phyloP scores from a whole-genome alignment of 768 basidiomycete species.

The Pleurotus platypus region DNA sequence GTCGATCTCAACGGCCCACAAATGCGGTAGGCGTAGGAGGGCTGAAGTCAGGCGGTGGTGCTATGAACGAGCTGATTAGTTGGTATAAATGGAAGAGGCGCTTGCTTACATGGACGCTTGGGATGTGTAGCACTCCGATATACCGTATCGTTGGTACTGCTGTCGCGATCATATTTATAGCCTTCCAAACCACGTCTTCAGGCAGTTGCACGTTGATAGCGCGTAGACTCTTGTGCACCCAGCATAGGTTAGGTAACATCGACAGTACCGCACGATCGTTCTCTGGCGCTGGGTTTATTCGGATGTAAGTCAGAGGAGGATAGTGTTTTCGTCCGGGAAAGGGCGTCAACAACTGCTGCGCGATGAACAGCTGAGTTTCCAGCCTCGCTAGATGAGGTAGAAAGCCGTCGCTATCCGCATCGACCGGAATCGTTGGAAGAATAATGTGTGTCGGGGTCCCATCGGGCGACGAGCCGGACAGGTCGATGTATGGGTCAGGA shows the following conservation, averaged over 20 bases:
- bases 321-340: background rate
- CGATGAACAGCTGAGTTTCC: slow-evolving; percentile 2
- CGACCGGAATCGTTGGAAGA: background rate
- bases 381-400: background rate
- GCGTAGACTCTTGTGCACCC: background rate
- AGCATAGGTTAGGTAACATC: background rate
- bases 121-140: background rate
- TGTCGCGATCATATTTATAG: background rate
- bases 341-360: background rate
- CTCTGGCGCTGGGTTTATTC: background rate
- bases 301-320: background rate
- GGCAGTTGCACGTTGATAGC: background rate
- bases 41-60: background rate
- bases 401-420: background rate
- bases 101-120: background rate
- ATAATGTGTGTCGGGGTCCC: background rate
- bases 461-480: background rate
- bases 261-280: background rate
- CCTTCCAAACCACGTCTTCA: background rate
- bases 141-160: background rate
- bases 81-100: background rate
- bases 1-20: background rate
- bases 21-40: background rate
- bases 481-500: background rate
- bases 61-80: background rate